phyloP scores from a whole-genome alignment of 2,329 filamentous ascomycete genomes.

The Venturia nashicola region DNA sequence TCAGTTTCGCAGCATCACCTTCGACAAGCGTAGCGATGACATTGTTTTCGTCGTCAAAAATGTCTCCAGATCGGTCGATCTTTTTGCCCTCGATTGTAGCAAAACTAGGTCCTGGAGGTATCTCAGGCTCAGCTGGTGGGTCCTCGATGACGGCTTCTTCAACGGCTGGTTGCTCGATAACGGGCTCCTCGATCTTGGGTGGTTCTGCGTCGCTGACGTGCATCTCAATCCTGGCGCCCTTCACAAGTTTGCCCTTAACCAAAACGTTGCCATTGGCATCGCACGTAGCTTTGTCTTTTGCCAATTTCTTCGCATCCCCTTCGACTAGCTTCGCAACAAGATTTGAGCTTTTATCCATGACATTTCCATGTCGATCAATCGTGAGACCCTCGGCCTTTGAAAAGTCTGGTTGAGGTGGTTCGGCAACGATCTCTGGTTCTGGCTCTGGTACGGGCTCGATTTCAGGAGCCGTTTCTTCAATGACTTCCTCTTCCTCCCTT shows the following conservation, averaged over 20 bases:
- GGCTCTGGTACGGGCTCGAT: constrained; percentile 39
- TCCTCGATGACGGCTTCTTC: constrained; percentile 9
- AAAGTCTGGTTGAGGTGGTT: constrained; percentile 27
- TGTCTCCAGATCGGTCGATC: constrained; percentile 42
- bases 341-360: constrained; percentile 36
- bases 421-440: constrained; percentile 29
- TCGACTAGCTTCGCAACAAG: constrained; percentile 36
- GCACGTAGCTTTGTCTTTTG: constrained; percentile 37
- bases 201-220: constrained; percentile 21
- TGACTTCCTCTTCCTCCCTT: constrained; percentile 39
- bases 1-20: constrained; percentile 54
- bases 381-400: constrained; percentile 36
- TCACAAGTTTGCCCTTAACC: constrained; percentile 44
- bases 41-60: constrained; percentile 56
- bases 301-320: constrained; percentile 34
- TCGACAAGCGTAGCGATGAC: constrained; percentile 59
- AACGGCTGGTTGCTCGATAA: constrained; percentile 15
- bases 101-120: constrained; percentile 25
- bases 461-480: constrained; percentile 20
- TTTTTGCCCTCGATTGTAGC: constrained; percentile 42
- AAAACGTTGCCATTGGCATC: constrained; percentile 47
- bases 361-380: constrained; percentile 37
- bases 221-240: constrained; percentile 25
- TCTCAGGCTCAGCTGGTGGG: constrained; percentile 13
- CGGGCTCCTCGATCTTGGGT: constrained; percentile 15